Evolutionary conservation across 208 protist species (phyloP), one percentile per base, ranked within the genome.

Genomic region (Herpetomonas samuelpessoai): DNA sequence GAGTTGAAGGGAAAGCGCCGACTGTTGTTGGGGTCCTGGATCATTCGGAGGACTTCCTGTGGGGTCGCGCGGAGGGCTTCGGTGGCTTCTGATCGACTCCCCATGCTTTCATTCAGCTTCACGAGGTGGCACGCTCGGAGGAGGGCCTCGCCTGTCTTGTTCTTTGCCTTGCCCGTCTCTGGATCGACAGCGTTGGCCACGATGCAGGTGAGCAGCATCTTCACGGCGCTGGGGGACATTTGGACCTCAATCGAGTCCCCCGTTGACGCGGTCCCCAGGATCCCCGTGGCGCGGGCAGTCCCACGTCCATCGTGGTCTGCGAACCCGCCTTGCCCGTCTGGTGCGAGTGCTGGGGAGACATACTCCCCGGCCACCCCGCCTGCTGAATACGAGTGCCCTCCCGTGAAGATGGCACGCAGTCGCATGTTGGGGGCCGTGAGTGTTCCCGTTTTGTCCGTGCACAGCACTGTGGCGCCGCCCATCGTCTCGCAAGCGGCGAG

Each of bases 401-500:
- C 71, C 39, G 90, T 55, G 22, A 79, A 88, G 4, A 86, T 57
- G 18, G 75, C 46, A 14, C 72, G 69, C 2, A 97, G 89, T 38
- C 68, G 94, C 96, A 98, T 98, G 35, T 82, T 66, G 31, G 96
- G 95, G 21, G 64, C 51, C 16, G 97, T 99, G 12, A 99, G 62
- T 9, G 97, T 99, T 6, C 97, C 96, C 10, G 91, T 93, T 61
- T 97, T 97, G 72, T 98, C 97, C 4, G 79, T 93, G 74, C 93
- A 98, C 49, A 98, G 88, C 41, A 92, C 80, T 19, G 93, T 98
- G 2, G 91, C 90, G 0, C 93, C 82, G 28, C 96, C 96, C 97
- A 99, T 98, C 2, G 97, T 98, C 75, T 99, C 97, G 79, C 97
- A 99, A 6, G 96, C 91, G 7, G 88, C 83, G 22, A 99, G 60